Base-by-base conservation (phyloP, 2,329 filamentous ascomycete species). In the Alternaria metachromatica region DNA sequence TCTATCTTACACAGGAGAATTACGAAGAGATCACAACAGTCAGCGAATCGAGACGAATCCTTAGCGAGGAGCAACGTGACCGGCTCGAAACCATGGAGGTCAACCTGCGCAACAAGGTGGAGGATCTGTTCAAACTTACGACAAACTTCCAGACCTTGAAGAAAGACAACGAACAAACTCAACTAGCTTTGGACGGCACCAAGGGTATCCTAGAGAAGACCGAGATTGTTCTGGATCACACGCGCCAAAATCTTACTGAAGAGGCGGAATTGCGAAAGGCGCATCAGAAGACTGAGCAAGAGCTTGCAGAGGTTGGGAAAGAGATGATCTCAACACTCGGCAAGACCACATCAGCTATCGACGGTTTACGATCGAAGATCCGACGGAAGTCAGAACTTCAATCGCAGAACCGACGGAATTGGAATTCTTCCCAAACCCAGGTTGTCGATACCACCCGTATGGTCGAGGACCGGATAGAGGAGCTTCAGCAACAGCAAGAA, bases 21-120 rank as follows among this genome's bases (percentile, higher is more conserved):
- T 97, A 94, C 75, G 95, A 98, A 76, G 92, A 97, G 72, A 91
- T 99, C 82, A 95, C 90, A 0, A 92, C 92, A 6, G 90, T 97
- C 78, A 97, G 92, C 80, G 96, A 99, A 80, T 97, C 95, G 3
- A 88, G 94, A 56, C 87, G 93, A 12, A 97, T 98, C 66, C 87
- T 98, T 43, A 92, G 91, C 70, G 95, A 98, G 73, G 96, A 99
- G 77, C 95, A 98, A 75, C 87, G 90, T 8, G 94, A 95, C 70
- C 95, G 93, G 79, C 94, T 99, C 50, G 93, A 97, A 76, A 94
- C 93, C 0, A 90, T 98, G 82, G 96, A 99, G 78, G 88, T 87
- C 41, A 97, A 96, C 73, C 84, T 99, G 58, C 89, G 93, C 21
- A 96, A 97, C 82, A 98, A 97, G 78, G 90, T 96, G 2, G 94